Evolutionary conservation across 2,329 filamentous ascomycete genomes (phyloP), one percentile per base, ranked within the genome.

Genomic region (Trichoderma brevicompactum): DNA sequence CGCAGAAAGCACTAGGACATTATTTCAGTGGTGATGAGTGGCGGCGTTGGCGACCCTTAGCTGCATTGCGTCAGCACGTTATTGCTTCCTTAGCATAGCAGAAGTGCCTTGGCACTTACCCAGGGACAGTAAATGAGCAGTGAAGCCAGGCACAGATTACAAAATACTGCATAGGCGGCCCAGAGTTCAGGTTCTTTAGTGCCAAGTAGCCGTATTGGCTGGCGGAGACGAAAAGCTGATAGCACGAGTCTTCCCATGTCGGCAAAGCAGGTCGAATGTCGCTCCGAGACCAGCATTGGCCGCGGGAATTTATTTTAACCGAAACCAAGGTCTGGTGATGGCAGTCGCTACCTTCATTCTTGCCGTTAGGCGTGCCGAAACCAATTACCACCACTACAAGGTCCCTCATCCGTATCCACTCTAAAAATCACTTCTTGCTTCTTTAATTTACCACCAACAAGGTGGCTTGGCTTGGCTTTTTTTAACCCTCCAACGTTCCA

Each of bases 221-320:
- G 49, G 60, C 60, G 50, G 49, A 44, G 28, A 17, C 40, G 36
- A 54, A 53, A 53, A 28, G 60, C 49, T 53, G 49, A 63, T 36
- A 53, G 38, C 17, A 52, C 17, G 23, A 53, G 38, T n/a, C 17
- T 34, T 32, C 49, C 40, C 44, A 46, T 63, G 59, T 54, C 40
- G 49, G 49, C 40, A 53, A 46, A 43, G 48, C 59, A 54, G 23
- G 32, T 38, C 17, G 60, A 54, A 63, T 63, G 60, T 63, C 60
- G 60, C 60, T 36, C 38, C 13, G n/a, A 38, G 17, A 5, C 40
- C 49, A 63, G 28, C 40, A 63, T 63, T 63, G 60, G 60, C 40
- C 46, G 17, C 60, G 60, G 60, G 60, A 63, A 28, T 36, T 54
- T 63, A 52, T 54, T 63, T 63, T 63, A 63, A 44, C 60, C 60